Base-by-base conservation (phyloP, 768 basidiomycete genomes). In the Tylopilus felleus region DNA sequence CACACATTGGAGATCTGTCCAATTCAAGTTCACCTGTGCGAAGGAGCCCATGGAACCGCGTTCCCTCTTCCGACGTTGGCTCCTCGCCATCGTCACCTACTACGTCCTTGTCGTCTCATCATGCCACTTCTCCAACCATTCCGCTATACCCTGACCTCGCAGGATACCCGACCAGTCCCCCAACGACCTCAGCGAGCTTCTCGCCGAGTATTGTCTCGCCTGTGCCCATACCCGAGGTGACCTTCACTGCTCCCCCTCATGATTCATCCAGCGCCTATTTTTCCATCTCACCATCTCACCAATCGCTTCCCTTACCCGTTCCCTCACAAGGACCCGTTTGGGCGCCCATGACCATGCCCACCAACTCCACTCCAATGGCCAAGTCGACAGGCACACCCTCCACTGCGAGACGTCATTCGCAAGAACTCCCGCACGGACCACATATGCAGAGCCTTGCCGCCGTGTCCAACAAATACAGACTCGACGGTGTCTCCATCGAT, bases 21-120 rank as follows among this genome's bases (percentile, higher is more conserved):
- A 59, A 44, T 36, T 57, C 60, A 2, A 57, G n/a, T 4, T 62
- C 55, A 5, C 77, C 80, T 40, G 77, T 77, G 13, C 77, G 67
- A 72, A 56, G 60, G 44, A 53, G 52, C 29, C 59, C 58, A 21
- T 56, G 64, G 57, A 60, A 49, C 23, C 35, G 50, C 8, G 43
- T 57, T 12, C 41, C 62, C 12, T 45, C 63, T 33, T 55, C 65
- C 8, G 66, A 65, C 13, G 46, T 65, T 7, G 45, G 47, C 38
- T 64, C 66, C 29, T 44, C 61, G 12, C 62, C 68, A 29, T 58
- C 68, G 1, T 68, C 69, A 9, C 66, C 68, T 13, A 52, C 60
- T 22, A 42, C 53, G 17, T 60, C 68, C 5, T 19, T 59, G 6
- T 58, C 64, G 17, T 61, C 67, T 1, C 55, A 58, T 43, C 56